Conservation (phyloP, 2,329 filamentous ascomycete genomes). For the Penicillium sp. region DNA sequence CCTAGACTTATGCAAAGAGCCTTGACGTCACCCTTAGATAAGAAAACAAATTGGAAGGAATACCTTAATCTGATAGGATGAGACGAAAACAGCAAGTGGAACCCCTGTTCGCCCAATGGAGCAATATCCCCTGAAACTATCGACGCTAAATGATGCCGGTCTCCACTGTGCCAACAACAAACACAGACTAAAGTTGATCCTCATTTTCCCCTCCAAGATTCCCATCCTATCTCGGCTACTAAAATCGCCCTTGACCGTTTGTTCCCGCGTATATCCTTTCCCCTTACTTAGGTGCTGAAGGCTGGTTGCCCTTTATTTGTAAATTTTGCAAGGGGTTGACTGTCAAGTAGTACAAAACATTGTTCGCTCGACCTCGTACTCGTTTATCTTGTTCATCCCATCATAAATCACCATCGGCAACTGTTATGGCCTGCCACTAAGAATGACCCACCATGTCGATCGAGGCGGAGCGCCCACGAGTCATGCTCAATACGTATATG, state of each 20-base stretch:
- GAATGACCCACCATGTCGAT: not conserved
- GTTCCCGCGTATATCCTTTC: not conserved
- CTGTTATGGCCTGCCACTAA: not conserved
- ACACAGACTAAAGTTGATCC: not conserved
- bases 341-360: not conserved
- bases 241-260: not conserved
- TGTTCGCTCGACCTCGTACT: not conserved
- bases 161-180: not conserved
- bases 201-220: not conserved
- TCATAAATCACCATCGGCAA: not conserved
- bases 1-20: not conserved
- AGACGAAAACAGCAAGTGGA: not conserved
- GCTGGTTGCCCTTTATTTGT: not conserved
- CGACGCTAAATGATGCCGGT: not conserved
- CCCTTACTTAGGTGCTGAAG: not conserved
- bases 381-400: not conserved
- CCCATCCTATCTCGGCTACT: not conserved
- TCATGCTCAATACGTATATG: not conserved
- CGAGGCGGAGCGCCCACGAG: not conserved
- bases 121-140: not conserved
- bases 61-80: not conserved
- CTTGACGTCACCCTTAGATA: not conserved
- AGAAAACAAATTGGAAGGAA: not conserved
- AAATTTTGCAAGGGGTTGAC: too few relatives aligned
- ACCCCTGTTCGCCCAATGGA: not conserved